Evolutionary conservation across 257 asterid species (phyloP).

Genomic region (Voacanga thouarsii): DNA sequence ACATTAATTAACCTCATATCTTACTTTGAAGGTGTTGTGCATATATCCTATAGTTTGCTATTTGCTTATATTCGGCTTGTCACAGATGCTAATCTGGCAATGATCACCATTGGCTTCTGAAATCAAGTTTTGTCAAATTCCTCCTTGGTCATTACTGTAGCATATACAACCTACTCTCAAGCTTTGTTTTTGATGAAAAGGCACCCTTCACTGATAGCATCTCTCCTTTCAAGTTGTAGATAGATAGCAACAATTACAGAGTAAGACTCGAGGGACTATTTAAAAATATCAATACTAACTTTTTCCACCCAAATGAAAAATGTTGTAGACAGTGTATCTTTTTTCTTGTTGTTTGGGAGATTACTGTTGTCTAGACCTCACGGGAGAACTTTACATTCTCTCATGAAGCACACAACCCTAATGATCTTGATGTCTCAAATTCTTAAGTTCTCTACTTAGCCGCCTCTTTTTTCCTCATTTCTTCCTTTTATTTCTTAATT

Average conservation of each 20-base stretch:
- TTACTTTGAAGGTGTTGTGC: background rate
- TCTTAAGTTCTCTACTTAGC: background rate
- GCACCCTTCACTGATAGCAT: background rate
- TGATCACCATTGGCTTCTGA: background rate
- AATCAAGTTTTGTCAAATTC: background rate
- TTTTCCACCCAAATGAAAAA: background rate
- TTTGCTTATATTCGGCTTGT: no score
- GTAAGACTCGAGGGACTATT: background rate
- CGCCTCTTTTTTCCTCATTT: background rate
- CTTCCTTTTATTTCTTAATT: background rate
- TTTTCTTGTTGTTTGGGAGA: background rate
- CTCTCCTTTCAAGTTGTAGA: background rate
- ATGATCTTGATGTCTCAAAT: background rate
- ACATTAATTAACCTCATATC: no score
- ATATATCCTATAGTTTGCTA: no score
- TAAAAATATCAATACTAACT: background rate
- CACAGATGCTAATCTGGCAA: background rate
- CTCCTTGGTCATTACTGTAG: background rate
- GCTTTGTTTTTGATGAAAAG: background rate
- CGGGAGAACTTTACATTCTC: background rate
- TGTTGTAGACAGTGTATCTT: background rate
- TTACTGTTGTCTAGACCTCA: background rate
- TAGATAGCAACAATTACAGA: background rate
- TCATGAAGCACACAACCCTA: background rate
- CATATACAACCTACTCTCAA: background rate